Evolutionary conservation across 441 rosid genomes (phyloP).

Genomic region (Euphorbia corollata): DNA sequence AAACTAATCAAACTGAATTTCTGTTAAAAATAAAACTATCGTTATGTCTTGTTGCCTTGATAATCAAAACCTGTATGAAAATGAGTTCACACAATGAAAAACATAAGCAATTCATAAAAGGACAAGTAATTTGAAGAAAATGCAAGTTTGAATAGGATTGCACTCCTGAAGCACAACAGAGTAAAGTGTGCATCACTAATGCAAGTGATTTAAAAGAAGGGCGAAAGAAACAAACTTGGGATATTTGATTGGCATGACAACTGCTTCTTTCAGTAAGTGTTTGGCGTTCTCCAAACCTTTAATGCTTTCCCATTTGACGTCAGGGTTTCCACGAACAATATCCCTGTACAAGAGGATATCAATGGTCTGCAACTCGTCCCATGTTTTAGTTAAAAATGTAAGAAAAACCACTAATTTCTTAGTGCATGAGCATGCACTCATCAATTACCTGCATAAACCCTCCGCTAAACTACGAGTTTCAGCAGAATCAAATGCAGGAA

Average conservation of each 20-base stretch:
- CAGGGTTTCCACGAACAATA: constrained; percentile 82
- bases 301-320: constrained; percentile 90
- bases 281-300: constrained; percentile 86
- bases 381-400: background rate
- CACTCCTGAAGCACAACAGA: too few relatives aligned
- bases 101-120: too few relatives aligned
- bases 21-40: too few relatives aligned
- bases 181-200: background rate
- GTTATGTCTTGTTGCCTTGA: too few relatives aligned
- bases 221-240: constrained; percentile 56
- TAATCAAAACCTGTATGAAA: too few relatives aligned
- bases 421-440: constrained; percentile 7
- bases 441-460: constrained; percentile 67
- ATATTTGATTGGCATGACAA: constrained; percentile 96
- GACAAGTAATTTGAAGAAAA: too few relatives aligned
- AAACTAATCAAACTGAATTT: background rate
- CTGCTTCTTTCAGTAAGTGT: constrained; percentile 86
- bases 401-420: background rate
- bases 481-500: constrained; percentile 80
- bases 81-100: too few relatives aligned
- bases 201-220: background rate
- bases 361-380: constrained; percentile 5
- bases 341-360: constrained; percentile 44
- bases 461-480: constrained; percentile 75
- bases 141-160: too few relatives aligned